Evolutionary conservation across 805 yeast genomes (phyloP), one percentile per base, ranked within the genome.

Genomic region (Pichia insulana): DNA sequence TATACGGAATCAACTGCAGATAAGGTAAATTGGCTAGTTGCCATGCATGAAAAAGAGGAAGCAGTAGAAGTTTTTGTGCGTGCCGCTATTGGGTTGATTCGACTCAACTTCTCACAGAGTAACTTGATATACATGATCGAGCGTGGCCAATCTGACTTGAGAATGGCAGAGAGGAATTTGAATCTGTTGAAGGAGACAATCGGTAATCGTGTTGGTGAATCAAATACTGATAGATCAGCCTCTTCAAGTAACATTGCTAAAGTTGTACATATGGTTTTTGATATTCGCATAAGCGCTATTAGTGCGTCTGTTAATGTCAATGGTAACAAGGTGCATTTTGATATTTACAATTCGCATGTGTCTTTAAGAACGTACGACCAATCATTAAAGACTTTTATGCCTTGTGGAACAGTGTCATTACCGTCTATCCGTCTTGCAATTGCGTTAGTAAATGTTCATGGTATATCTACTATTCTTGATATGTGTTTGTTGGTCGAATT

Each of bases 401-500:
- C 64, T 2, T 54, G 56, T 45, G 78, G 78, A 0, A 64, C 63
- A 28, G 25, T 74, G 7, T 38, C 36, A 0, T 43, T 74, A 6
- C 76, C 78, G 1, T 62, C 72, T 1, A 58, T 68, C 0, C 61
- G 71, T 35, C 13, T 74, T 12, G 62, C 66, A 7, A 46, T 54
- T 38, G 49, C 51, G 5, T 42, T 55, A 2, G 51, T 45, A 11
- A 61, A 69, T 4, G 68, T 69, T 31, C 62, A 69, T 47, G 50
- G 69, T 53, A 37, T 62, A 39, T 48, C 73, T 51, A 64, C 64
- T 4, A 37, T 74, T 2, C 37, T 73, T 15, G 76, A 82, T 50
- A 54, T 77, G 11, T 67, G 69, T 45, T 46, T 77, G 47, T 50
- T 62, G n/a, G 39, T 74, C 39, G 65, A 66, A 52, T 50, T 77